Evolutionary conservation across 768 basidiomycete genomes (phyloP), one percentile per base, ranked within the genome.

Genomic region (Psilocybe azurescens): DNA sequence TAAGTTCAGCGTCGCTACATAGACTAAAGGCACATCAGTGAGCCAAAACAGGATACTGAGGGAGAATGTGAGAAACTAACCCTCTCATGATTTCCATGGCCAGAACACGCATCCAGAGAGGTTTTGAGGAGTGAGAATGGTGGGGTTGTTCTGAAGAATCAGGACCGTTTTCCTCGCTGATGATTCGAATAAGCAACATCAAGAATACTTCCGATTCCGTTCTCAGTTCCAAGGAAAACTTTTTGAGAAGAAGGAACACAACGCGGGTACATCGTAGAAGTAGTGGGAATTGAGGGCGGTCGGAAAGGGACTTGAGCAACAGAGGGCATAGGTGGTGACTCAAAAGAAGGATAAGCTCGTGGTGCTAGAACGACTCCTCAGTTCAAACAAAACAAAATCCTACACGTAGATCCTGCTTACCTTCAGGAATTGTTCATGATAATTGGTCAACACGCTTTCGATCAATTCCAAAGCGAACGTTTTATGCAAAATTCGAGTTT

Each of bases 381-480:
- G 32, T 14, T 29, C 8, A 49, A 24, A 24, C 24, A 11, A 59
- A 1, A 60, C 41, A 30, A 16, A 18, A 38, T 44, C 29, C 20
- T 33, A 39, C 7, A 18, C 3, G 59, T 44, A 49, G 29, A 24
- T 71, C 16, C 2, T 32, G 53, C 78, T 39, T 67, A 92, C 95
- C 80, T 90, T 86, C 55, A 90, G 84, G 72, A 96, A 95, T 0
- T 94, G 80, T n/a, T 82, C 84, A 64, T 94, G 89, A 68, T 96
- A 95, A 71, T 96, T 95, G 6, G 94, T 95, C 54, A 99, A 78
- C 2, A 98, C 93, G 69, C 96, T 98, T 77, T 99, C 97, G 39
- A 99, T 94, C 56, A 99, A 78, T 75, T 99, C 97, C n/a, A 99
- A 77, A 0, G 95, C 94, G 67, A 99, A 99, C 0, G 97, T 98